Percentiles rank a stretch among this genome's conserved stretches.
These are phyloP conservation scores for Tetragonia tetragonoides DNA, from an alignment of 148 eudicot species.

Conservation along the genomic window DNA sequence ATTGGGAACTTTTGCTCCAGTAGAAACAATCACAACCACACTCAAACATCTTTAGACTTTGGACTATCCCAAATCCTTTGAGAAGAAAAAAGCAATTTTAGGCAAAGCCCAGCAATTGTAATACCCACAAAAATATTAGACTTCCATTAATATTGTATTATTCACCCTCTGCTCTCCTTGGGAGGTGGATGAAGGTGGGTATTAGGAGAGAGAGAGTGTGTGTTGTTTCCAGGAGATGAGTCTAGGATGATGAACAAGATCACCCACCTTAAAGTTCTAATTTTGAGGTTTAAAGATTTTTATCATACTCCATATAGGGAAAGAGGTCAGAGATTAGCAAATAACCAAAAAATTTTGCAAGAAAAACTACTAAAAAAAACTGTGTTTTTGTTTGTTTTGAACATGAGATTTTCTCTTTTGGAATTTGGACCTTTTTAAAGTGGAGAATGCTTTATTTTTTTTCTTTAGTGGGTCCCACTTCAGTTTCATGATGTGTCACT, in stretches of 20 bases:
- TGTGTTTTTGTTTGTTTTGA: not conserved
- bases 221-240: too few relatives aligned
- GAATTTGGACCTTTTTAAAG: constrained; percentile 7
- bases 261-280: not conserved
- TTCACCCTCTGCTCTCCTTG: not conserved
- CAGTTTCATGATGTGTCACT: not conserved
- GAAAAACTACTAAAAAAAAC: not conserved
- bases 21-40: constrained; percentile 56
- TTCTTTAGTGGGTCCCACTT: not conserved
- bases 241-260: too few relatives aligned
- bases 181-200: constrained; percentile 10
- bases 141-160: not conserved
- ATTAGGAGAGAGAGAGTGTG: not conserved
- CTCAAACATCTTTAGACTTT: constrained; percentile 26
- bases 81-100: not conserved
- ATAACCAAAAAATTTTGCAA: not conserved
- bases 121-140: constrained; percentile 11
- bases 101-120: constrained; percentile 1
- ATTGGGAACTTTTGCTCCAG: constrained; percentile 34
- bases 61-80: not conserved
- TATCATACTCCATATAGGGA: not conserved
- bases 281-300: not conserved
- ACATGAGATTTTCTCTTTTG: not conserved
- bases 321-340: not conserved
- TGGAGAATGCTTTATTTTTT: not conserved